These are phyloP conservation scores for Vitellaria paradoxa DNA, from an alignment of 179 eudicot species.

Conservation along the genomic window DNA sequence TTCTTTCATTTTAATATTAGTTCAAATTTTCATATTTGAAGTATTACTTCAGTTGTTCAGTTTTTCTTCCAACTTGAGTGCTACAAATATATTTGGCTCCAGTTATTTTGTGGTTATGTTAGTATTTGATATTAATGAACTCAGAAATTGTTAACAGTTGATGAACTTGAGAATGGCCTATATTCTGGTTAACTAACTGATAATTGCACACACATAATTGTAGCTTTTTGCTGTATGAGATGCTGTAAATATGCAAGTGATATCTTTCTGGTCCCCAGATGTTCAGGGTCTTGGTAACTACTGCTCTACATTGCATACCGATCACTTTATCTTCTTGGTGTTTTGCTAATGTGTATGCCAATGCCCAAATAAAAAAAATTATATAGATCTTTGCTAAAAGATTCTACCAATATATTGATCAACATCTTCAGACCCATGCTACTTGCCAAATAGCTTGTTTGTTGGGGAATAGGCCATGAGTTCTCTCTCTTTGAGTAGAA, in stretches of 20 bases:
- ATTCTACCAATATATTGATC: neutral
- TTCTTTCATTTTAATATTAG: neutral
- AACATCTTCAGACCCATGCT: neutral
- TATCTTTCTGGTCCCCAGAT: neutral
- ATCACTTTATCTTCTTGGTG: neutral
- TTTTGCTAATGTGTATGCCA: neutral
- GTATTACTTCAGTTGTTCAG: neutral
- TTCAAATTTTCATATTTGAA: neutral
- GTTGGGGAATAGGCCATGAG: neutral
- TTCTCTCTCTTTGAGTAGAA: neutral
- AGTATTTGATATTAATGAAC: neutral
- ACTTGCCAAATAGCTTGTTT: neutral
- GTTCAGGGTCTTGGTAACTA: neutral
- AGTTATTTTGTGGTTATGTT: neutral
- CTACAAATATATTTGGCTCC: neutral
- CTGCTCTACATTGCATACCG: neutral
- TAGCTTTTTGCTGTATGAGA: neutral
- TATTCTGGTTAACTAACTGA: neutral
- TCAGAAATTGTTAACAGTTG: neutral
- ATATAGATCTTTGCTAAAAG: neutral
- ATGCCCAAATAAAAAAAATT: neutral
- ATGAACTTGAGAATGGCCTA: neutral
- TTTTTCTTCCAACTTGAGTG: neutral
- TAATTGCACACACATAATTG: neutral
- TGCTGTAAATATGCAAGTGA: neutral